phyloP scores from a whole-genome alignment of 2,329 filamentous ascomycete species.

The Alternaria infectoria region DNA sequence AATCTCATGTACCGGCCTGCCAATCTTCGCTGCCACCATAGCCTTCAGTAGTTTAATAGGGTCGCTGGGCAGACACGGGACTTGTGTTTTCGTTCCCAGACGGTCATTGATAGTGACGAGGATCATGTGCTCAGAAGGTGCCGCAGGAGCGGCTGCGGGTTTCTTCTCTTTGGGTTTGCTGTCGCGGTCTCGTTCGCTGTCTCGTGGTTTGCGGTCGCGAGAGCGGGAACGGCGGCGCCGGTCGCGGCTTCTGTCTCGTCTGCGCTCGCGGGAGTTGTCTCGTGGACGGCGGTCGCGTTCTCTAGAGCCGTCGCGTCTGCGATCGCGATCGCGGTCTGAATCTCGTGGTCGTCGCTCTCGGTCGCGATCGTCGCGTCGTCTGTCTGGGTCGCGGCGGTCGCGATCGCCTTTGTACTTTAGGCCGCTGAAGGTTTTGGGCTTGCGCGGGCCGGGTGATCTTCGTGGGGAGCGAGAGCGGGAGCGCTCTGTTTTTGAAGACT shows the following conservation, averaged over 20 bases:
- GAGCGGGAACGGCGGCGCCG: constrained; percentile 3
- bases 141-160: constrained; percentile 17
- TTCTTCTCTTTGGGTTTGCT: constrained; percentile 14
- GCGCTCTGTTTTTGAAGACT: constrained; percentile 16
- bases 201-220: background rate
- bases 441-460: constrained; percentile 19
- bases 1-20: constrained; percentile 88
- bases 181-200: constrained; percentile 20
- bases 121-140: constrained; percentile 77
- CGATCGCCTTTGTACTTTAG: constrained; percentile 63
- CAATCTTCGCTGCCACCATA: constrained; percentile 87
- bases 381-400: constrained; percentile 10
- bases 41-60: constrained; percentile 87
- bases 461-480: constrained; percentile 39
- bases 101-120: constrained; percentile 93
- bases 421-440: constrained; percentile 55
- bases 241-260: constrained; percentile 10
- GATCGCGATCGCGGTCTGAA: constrained; percentile 24
- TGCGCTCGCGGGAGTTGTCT: background rate
- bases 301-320: constrained; percentile 2
- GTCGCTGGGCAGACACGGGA: constrained; percentile 86
- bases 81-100: constrained; percentile 92
- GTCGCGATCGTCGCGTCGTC: constrained; percentile 24
- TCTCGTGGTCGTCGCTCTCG: constrained; percentile 27
- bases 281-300: constrained; percentile 1